Evolutionary conservation across 129 eudicot species (phyloP).

Genomic region (Ambrosia trifida): DNA sequence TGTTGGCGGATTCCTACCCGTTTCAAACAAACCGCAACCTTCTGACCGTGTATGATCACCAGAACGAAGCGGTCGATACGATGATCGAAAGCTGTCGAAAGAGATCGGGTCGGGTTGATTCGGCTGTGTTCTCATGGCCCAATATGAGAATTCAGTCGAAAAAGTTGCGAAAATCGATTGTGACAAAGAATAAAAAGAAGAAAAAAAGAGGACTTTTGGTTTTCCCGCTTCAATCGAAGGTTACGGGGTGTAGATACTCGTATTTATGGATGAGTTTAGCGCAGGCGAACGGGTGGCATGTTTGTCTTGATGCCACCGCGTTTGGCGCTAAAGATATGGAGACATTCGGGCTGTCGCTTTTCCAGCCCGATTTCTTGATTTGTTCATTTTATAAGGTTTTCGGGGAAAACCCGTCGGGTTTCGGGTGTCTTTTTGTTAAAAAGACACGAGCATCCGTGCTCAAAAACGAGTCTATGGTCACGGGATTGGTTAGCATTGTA

Average conservation of each 20-base stretch:
- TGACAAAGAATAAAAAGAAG: conserved; percentile 45
- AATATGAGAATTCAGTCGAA: conserved; percentile 59
- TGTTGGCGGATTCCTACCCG: conserved; percentile 72
- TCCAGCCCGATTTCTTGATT: conserved; percentile 73
- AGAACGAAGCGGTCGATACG: conserved; percentile 62
- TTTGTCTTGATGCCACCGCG: conserved; percentile 74
- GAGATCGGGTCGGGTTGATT: conserved; percentile 45
- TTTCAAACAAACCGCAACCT: conserved; percentile 59
- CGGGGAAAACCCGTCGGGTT: conserved; percentile 87
- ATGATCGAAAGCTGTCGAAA: conserved; percentile 57
- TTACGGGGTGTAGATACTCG: conserved; percentile 77
- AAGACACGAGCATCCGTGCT: conserved; percentile 55
- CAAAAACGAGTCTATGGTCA: conserved; percentile 40
- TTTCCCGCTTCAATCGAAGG: conserved; percentile 77
- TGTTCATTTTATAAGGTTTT: conserved; percentile 85
- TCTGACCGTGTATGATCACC: conserved; percentile 70
- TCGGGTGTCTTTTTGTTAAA: conserved; percentile 75
- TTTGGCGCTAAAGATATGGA: conserved; percentile 91
- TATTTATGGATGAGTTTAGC: conserved; percentile 85
- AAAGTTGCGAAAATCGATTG: conserved; percentile 47
- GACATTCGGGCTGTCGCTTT: conserved; percentile 77
- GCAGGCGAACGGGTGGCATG: conserved; percentile 85
- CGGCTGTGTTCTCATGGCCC: conserved; percentile 85
- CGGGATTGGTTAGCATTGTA: conserved; percentile 55
- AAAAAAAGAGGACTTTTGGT: conserved; percentile 65